Evolutionary conservation across 2,329 filamentous ascomycete genomes (phyloP).

Genomic region (Colletotrichum melonis): DNA sequence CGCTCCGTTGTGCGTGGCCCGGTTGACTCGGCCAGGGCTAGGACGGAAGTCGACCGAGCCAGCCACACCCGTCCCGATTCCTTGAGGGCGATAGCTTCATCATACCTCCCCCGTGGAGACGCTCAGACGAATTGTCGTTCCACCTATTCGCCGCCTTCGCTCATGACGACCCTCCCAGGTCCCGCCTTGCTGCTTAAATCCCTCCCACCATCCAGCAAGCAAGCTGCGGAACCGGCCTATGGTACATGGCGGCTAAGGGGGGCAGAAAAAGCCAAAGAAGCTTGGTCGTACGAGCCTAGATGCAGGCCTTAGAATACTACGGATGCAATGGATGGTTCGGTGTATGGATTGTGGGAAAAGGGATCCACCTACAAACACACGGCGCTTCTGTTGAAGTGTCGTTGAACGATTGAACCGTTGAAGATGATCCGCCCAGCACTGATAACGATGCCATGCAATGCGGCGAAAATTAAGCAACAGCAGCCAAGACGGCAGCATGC

Average conservation of each 20-base stretch:
- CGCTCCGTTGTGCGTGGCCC: conserved; percentile 19
- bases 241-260: conserved; percentile 2
- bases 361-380: not conserved
- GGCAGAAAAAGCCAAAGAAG: not conserved
- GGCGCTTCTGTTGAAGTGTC: conserved; percentile 8
- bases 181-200: conserved; percentile 23
- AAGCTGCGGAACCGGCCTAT: conserved; percentile 7
- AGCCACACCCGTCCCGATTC: conserved; percentile 13
- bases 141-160: conserved; percentile 15
- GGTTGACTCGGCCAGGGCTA: conserved; percentile 32
- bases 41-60: conserved; percentile 35
- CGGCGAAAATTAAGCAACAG: conserved; percentile 33
- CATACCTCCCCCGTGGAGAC: conserved; percentile 20
- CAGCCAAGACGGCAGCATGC: conserved; percentile 31
- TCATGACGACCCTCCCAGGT: conserved; percentile 12
- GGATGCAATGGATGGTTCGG: conserved; percentile 16
- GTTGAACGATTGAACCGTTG: conserved; percentile 6
- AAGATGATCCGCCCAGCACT: not conserved
- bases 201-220: conserved; percentile 10
- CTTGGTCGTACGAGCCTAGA: not conserved
- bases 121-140: conserved; percentile 14
- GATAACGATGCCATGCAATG: conserved; percentile 26
- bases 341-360: not conserved
- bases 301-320: not conserved
- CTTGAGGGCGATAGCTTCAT: conserved; percentile 22